Evolutionary conservation across 257 asterid genomes (phyloP), one percentile per base, ranked within the genome.

Genomic region (Nicotiana knightiana): DNA sequence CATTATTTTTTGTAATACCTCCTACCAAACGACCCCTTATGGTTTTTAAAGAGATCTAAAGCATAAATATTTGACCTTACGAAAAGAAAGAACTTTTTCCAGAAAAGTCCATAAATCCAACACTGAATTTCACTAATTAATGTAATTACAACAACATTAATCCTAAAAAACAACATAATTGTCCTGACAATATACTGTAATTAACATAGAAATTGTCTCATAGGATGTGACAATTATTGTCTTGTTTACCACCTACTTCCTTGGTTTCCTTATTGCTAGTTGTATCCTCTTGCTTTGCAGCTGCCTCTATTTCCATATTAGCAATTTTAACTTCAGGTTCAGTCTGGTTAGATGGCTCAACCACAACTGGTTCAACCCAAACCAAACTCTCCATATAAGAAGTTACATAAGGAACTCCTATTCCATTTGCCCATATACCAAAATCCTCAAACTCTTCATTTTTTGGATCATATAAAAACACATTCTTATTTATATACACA

Each of bases 341-440:
- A 73, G 26, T 13, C 24, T 18, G 79, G 6, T 43, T 24, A 48
- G 15, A 24, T 24, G 78, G 26, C 48, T 73, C 79, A 73, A 48
- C 26, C 1, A 26, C 8, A 6, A 73, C 51, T 73, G 79, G 79
- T 7, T 73, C 79, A 73, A 73, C 26, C 79, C 79, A 73, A 73
- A 48, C 9, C 2, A 73, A 48, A 73, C 62, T 73, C 37, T 73
- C 79, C 39, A 73, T 73, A 26, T 12, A 73, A 26, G 7, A 13
- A 6, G 79, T 73, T 1, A 73, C 79, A 48, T 73, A 73, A 13
- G 79, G 79, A 13, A 73, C 79, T 26, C 79, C 79, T 48, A 73
- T 73, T 26, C 79, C 79, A 73, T 73, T 73, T 0, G 79, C 79
- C 79, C 79, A 73, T 48, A 73, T 73, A 0, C 79, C 79, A 73